Evolutionary conservation across 148 eudicot species (phyloP), one percentile per base, ranked within the genome.

Genomic region (Rhododendron henanense): DNA sequence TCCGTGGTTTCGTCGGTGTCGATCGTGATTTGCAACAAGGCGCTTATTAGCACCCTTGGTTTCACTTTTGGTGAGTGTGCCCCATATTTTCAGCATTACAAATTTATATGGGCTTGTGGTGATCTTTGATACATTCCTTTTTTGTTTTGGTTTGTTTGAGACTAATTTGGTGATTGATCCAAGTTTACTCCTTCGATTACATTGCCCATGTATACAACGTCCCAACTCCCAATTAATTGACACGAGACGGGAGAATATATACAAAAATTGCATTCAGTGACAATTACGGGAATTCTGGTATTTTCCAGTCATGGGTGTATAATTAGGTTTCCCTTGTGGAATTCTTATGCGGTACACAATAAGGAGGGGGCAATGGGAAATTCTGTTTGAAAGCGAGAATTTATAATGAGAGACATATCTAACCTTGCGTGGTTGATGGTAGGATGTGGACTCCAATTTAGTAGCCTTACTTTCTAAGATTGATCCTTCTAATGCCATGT

Each of bases 1-100:
- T 90, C 91, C 0, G 91, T 90, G 81, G 87, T 90, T 69, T 90
- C 91, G 19, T 90, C 91, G 0, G 91, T 90, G 57, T 90, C 91
- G 0, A 89, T 87, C 23, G 89, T 89, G 28, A 89, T 89, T 63
- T 89, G 91, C 87, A 87, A 89, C 84, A 90, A 90, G 86, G 91
- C 89, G 21, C 89, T 89, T 16, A 87, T 87, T 81, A 90, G 88
- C 88, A 85, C 91, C 10, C 88, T 90, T 53, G 89, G 91, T 82
- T 90, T 90, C 86, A 87, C 85, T 41, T 90, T 90, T 86, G 89
- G 91, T 90, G 48, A 84, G 91, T 73, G 53, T 53, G 57, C 31
- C 78, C 55, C 77, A 76, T 53, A 19, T 44, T 16, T 75, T 37
- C 61, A 28, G 13, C 81, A 11, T 2, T 76, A 59, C 48, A 23